Evolutionary conservation across 2,329 filamentous ascomycete genomes (phyloP).

Genomic region (Xylaria sp.): DNA sequence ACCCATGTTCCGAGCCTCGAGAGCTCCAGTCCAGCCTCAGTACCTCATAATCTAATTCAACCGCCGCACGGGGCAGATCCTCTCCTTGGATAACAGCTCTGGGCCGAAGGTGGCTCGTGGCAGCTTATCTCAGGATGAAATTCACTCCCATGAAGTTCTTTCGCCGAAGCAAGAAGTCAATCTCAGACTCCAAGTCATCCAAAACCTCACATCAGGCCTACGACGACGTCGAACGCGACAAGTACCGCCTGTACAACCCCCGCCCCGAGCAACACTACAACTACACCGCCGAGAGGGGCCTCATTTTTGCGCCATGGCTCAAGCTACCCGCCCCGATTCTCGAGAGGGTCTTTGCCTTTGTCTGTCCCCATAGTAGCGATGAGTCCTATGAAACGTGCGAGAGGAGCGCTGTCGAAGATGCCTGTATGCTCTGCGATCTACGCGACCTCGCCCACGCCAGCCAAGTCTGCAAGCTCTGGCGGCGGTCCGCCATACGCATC

Average conservation of each 20-base stretch:
- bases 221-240: conserved; percentile 45
- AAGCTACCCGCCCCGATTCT: conserved; percentile 75
- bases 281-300: conserved; percentile 38
- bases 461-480: conserved; percentile 79
- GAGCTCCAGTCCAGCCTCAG: too few relatives aligned
- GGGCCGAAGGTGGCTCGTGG: neutral
- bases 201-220: conserved; percentile 37
- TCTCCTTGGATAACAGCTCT: conserved; percentile 23
- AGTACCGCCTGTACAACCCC: conserved; percentile 44
- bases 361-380: conserved; percentile 86
- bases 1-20: neutral
- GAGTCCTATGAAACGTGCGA: conserved; percentile 84
- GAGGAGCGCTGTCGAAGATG: conserved; percentile 78
- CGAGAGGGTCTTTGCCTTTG: conserved; percentile 78
- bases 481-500: conserved; percentile 58
- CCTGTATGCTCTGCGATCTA: conserved; percentile 93
- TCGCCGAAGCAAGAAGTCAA: conserved; percentile 48
- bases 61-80: neutral
- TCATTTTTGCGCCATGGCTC: conserved; percentile 47
- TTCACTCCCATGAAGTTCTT: conserved; percentile 48
- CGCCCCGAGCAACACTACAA: conserved; percentile 42
- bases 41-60: neutral
- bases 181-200: conserved; percentile 36
- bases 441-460: conserved; percentile 86
- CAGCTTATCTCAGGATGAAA: conserved; percentile 41